Conservation (phyloP, 169 alveolate species). For the Plasmodium reichenowi region DNA sequence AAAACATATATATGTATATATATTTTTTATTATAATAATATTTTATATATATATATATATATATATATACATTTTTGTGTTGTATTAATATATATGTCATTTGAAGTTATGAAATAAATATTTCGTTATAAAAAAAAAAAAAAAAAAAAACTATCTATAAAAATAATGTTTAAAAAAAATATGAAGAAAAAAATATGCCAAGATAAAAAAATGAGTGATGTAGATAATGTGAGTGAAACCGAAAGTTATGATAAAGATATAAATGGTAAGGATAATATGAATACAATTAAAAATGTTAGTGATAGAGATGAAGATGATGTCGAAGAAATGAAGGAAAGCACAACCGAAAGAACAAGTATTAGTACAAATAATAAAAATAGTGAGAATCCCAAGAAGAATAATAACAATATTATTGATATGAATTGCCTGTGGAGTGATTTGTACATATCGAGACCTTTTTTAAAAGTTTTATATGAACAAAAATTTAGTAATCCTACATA, state of each 20-base stretch:
- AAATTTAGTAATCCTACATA: slow-evolving; percentile 88
- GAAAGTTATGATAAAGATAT: not conserved
- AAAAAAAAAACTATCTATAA: no score
- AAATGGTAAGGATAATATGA: not conserved
- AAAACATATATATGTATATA: no score
- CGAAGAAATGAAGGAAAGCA: not conserved
- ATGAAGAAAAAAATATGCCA: no score
- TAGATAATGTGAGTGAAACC: no score
- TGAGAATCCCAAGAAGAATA: not conserved
- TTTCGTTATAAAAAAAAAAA: no score
- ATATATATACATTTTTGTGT: no score
- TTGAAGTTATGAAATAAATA: no score
- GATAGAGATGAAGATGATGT: not conserved
- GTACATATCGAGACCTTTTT: slow-evolving; percentile 47
- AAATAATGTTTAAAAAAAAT: no score
- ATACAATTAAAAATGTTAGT: not conserved
- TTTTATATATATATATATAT: no score
- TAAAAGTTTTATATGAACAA: slow-evolving; percentile 87
- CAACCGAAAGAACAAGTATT: not conserved
- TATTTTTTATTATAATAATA: no score
- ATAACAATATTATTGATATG: slow-evolving; percentile 26
- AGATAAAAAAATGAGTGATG: no score
- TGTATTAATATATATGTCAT: no score
- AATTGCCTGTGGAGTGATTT: slow-evolving; percentile 64
- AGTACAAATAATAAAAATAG: not conserved